Percentiles rank a stretch among this genome's conserved stretches.
These are phyloP conservation scores for Curvularia lunata DNA, from an alignment of 2,329 filamentous ascomycete genomes.

Conservation along the genomic window DNA sequence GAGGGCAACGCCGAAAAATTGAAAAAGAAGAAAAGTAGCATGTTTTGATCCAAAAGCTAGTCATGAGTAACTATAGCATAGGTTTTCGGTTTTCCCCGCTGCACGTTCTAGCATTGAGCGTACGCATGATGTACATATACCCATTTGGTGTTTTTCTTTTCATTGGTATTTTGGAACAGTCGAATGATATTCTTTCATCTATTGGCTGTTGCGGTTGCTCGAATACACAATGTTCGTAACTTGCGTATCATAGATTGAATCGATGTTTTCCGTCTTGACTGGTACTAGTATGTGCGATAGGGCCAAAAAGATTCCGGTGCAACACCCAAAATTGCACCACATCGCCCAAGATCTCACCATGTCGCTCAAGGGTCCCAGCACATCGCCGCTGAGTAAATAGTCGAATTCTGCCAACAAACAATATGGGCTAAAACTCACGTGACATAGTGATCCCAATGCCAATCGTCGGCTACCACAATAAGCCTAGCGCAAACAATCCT, in stretches of 20 bases:
- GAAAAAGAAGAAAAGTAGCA: conserved; percentile 54
- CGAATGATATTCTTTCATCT: not conserved
- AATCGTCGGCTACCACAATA: not conserved
- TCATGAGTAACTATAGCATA: too few relatives aligned
- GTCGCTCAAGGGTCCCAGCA: too few relatives aligned
- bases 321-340: too few relatives aligned
- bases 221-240: not conserved
- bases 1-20: conserved; percentile 43
- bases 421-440: not conserved
- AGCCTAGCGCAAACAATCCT: not conserved
- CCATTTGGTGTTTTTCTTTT: conserved; percentile 1
- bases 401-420: not conserved
- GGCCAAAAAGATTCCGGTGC: too few relatives aligned
- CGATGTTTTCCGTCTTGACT: not conserved
- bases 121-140: not conserved
- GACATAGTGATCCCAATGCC: not conserved
- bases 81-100: not conserved
- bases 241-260: not conserved
- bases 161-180: not conserved
- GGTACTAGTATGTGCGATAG: too few relatives aligned
- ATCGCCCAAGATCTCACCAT: too few relatives aligned
- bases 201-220: not conserved
- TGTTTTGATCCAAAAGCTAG: conserved; percentile 45
- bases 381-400: too few relatives aligned
- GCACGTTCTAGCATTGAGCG: not conserved